A percentile compares a stretch with the other conserved stretches of the same genome.
Conservation (phyloP, 2,329 filamentous ascomycete genomes). For the Fusarium continuum region DNA sequence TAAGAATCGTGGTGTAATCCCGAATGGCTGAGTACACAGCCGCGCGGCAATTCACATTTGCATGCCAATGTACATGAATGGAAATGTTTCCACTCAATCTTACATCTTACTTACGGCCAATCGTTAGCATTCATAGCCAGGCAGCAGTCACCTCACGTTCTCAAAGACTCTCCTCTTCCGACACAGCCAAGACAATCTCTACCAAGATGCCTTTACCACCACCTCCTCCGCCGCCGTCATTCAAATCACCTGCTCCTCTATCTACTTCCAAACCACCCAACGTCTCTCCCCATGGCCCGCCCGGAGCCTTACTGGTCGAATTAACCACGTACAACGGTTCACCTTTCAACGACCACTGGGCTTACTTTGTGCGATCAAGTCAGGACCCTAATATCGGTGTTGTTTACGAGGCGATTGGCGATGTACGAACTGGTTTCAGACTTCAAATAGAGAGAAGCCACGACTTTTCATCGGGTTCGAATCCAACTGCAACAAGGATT, state of each 20-base stretch:
- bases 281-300: rapidly evolving
- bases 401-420: neutral
- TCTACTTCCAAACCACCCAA: neutral
- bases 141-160: no score
- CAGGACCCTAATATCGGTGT: rapidly evolving
- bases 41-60: no score
- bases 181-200: no score
- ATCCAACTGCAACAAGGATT: rapidly evolving
- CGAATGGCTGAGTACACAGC: no score
- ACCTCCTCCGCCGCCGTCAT: neutral
- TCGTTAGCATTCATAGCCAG: no score
- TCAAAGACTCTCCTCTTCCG: no score
- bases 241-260: neutral
- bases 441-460: neutral
- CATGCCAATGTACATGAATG: no score
- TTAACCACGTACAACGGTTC: neutral
- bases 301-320: neutral
- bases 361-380: neutral
- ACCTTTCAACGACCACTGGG: neutral
- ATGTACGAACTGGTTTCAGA: constrained; percentile 1
- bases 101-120: no score
- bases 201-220: neutral
- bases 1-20: no score
- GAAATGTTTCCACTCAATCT: no score
- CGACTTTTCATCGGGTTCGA: neutral